Evolutionary conservation across 2,329 filamentous ascomycete genomes (phyloP).

Genomic region (Aspergillus brunneoviolaceus): DNA sequence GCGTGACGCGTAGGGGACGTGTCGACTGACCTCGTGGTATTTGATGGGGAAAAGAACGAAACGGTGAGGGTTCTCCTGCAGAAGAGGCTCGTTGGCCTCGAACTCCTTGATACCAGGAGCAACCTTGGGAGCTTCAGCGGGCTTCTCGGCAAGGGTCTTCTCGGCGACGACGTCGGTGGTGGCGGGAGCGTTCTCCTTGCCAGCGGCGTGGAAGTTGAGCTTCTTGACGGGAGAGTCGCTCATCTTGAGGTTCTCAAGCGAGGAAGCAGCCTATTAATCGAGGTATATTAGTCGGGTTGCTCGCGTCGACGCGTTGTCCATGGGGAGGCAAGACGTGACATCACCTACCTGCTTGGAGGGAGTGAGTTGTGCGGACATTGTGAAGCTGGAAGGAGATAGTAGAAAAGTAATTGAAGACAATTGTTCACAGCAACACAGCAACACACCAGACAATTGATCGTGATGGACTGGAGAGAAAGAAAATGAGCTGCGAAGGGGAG

Average conservation of each 20-base stretch:
- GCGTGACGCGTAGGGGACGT: constrained; percentile 60
- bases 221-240: constrained; percentile 85
- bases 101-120: constrained; percentile 61
- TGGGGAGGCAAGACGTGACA: constrained; percentile 37
- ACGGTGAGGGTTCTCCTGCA: constrained; percentile 91
- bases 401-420: constrained; percentile 1
- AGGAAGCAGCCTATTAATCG: constrained; percentile 70
- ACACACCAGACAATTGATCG: constrained; percentile 12
- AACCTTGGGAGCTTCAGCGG: constrained; percentile 40
- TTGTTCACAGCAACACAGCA: constrained; percentile 24
- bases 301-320: constrained; percentile 33
- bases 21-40: constrained; percentile 86
- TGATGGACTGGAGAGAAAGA: constrained; percentile 27
- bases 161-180: constrained; percentile 55
- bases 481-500: constrained; percentile 23
- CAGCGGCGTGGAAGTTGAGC: constrained; percentile 68
- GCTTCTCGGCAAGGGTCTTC: constrained; percentile 54
- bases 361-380: constrained; percentile 75
- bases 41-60: constrained; percentile 99
- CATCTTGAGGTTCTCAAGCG: constrained; percentile 87
- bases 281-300: constrained; percentile 40
- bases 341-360: constrained; percentile 69
- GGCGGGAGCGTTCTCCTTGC: constrained; percentile 77
- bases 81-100: constrained; percentile 82
- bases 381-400: constrained; percentile 15